Conservation (phyloP, 257 asterid genomes). For the Nicotiana otophora region DNA sequence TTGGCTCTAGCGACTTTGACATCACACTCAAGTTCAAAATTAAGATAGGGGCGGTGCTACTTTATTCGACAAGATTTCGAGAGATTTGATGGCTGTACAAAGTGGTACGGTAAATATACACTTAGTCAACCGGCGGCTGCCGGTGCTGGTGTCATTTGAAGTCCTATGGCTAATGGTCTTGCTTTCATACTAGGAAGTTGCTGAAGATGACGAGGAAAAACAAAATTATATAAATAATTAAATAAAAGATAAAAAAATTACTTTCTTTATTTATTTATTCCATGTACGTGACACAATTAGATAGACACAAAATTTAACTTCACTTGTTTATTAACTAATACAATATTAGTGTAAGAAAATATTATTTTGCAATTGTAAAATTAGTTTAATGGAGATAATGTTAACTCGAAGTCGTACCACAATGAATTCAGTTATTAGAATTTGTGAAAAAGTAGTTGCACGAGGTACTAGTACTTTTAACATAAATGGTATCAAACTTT, state of each 20-base stretch:
- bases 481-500: too few species aligned
- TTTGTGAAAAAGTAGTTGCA: too few species aligned
- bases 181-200: not conserved
- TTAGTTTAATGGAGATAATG: not conserved
- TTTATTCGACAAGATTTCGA: not conserved
- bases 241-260: not conserved
- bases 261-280: not conserved
- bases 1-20: not conserved
- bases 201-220: not conserved
- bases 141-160: not conserved
- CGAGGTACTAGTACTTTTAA: too few species aligned
- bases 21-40: not conserved
- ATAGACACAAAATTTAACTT: not conserved
- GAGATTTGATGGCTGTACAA: not conserved
- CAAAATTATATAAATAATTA: not conserved
- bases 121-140: conserved; percentile 5
- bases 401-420: too few species aligned
- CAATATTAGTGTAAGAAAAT: not conserved
- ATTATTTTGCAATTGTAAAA: not conserved
- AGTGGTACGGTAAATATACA: not conserved
- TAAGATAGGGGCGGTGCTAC: not conserved
- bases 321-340: too few species aligned
- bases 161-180: not conserved
- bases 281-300: not conserved
- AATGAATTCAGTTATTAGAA: too few species aligned